Evolutionary conservation across 2,329 filamentous ascomycete genomes (phyloP).

Genomic region (Penicillium hesseltinei): DNA sequence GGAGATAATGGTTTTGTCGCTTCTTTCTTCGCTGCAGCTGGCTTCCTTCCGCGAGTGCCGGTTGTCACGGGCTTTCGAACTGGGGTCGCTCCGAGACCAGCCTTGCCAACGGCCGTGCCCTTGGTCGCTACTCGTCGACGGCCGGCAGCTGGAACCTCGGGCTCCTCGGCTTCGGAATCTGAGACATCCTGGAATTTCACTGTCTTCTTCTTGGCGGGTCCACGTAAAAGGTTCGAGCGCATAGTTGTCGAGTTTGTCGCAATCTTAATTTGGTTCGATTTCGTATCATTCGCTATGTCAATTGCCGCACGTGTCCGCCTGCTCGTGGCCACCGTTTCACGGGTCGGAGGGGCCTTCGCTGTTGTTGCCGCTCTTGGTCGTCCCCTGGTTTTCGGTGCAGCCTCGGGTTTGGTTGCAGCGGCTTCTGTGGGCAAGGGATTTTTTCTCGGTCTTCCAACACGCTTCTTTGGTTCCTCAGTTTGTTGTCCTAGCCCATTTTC

Average conservation of each 20-base stretch:
- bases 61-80: conserved; percentile 42
- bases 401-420: conserved; percentile 12
- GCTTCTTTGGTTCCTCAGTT: conserved; percentile 19
- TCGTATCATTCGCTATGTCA: conserved; percentile 11
- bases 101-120: conserved; percentile 25
- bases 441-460: conserved; percentile 23
- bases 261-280: conserved; percentile 27
- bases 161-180: conserved; percentile 44
- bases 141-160: conserved; percentile 21
- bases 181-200: conserved; percentile 48
- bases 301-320: conserved; percentile 14
- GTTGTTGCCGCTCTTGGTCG: conserved; percentile 29
- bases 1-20: conserved; percentile 45
- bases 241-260: conserved; percentile 30
- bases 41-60: conserved; percentile 31
- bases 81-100: conserved; percentile 46
- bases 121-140: conserved; percentile 26
- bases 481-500: conserved; percentile 5
- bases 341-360: conserved; percentile 13
- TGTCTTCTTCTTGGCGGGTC: conserved; percentile 43
- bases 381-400: conserved; percentile 28
- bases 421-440: conserved; percentile 9
- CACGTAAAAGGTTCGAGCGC: conserved; percentile 32
- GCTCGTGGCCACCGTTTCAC: conserved; percentile 12
- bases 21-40: conserved; percentile 33